phyloP scores from a whole-genome alignment of 2,329 filamentous ascomycete species.

The Aspergillus sp. region DNA sequence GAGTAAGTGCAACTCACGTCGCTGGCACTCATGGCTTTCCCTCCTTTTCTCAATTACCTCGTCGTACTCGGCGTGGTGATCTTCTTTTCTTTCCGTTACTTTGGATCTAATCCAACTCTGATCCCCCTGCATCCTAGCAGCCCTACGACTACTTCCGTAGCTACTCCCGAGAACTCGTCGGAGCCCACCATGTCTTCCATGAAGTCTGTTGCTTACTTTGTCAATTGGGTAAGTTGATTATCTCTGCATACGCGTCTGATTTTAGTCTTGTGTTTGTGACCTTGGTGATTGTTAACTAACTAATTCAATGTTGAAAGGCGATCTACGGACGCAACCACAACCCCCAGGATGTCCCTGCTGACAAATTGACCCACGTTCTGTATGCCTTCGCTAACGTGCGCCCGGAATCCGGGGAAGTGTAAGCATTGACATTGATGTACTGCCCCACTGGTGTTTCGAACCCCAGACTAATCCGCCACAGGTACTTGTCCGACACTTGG shows the following conservation, averaged over 20 bases:
- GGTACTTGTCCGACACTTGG: constrained; percentile 63
- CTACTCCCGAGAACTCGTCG: constrained; percentile 8
- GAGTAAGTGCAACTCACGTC: not conserved
- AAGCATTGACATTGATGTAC: constrained; percentile 20
- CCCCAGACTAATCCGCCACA: constrained; percentile 18
- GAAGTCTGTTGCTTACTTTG: constrained; percentile 43
- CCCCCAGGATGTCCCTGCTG: constrained; percentile 75
- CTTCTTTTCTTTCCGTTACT: constrained; percentile 13
- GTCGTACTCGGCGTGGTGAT: constrained; percentile 7
- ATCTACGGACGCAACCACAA: constrained; percentile 82
- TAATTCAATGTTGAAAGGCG: constrained; percentile 48
- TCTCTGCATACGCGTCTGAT: not conserved
- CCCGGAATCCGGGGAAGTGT: constrained; percentile 76
- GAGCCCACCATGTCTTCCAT: constrained; percentile 25
- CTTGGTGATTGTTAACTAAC: not conserved
- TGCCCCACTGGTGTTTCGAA: not conserved
- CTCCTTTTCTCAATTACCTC: constrained; percentile 5
- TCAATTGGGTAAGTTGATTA: constrained; percentile 44
- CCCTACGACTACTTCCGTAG: not conserved
- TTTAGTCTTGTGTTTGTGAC: not conserved
- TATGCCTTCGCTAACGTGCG: constrained; percentile 88
- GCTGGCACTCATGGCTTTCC: constrained; percentile 9
- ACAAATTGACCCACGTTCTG: constrained; percentile 81
- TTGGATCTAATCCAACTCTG: constrained; percentile 9
- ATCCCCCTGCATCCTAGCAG: constrained; percentile 11